Conservation (phyloP, 176 grass and related monocot genomes). For the Carex parvula region DNA sequence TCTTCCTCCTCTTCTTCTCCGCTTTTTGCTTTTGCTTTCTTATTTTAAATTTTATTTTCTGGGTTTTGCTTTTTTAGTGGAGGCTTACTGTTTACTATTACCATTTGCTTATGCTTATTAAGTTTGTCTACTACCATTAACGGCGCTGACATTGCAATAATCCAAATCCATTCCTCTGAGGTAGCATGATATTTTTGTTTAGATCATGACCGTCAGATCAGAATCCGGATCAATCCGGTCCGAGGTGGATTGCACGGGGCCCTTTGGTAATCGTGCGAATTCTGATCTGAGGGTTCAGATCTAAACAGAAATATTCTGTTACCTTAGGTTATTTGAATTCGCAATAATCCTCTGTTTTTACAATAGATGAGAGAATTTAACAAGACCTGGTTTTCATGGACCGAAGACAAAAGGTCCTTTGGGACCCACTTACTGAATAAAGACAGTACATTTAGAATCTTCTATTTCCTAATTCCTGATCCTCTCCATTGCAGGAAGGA, state of each 20-base stretch:
- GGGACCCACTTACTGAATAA: conserved; percentile 3
- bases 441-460: background rate
- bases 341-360: conserved; percentile 3
- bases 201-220: too few relatives aligned
- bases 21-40: conserved; percentile 20
- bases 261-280: too few relatives aligned
- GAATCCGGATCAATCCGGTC: too few relatives aligned
- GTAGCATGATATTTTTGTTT: too few relatives aligned
- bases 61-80: conserved; percentile 24
- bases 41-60: background rate
- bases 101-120: conserved; percentile 1
- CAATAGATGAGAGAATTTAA: background rate
- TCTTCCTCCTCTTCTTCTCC: conserved; percentile 5
- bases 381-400: conserved; percentile 5
- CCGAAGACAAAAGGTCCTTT: background rate
- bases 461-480: background rate
- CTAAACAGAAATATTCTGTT: too few relatives aligned
- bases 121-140: conserved; percentile 7
- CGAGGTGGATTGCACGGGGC: too few relatives aligned
- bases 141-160: conserved; percentile 25
- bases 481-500: background rate
- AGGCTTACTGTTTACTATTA: conserved; percentile 32
- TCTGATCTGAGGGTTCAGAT: too few relatives aligned
- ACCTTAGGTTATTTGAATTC: too few relatives aligned
- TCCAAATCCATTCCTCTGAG: background rate